These are phyloP conservation scores for Macadamia tetraphylla DNA, from an alignment of 164 flowering plant species.

Conservation along the genomic window DNA sequence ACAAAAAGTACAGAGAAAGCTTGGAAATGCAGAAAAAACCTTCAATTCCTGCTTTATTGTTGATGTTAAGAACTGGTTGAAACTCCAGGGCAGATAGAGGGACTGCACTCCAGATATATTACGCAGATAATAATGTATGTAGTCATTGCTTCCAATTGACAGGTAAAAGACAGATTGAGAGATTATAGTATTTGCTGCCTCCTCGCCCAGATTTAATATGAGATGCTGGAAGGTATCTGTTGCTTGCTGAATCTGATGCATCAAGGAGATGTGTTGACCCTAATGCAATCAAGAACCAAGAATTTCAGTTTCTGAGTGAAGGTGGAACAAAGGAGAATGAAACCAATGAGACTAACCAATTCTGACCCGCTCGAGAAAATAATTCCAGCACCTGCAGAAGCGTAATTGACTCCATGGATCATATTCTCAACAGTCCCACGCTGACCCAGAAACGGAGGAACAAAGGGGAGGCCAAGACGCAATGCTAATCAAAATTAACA, in stretches of 20 bases:
- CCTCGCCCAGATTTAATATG: conserved; percentile 58
- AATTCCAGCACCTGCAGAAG: conserved; percentile 92
- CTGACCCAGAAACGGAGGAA: conserved; percentile 73
- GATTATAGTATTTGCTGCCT: conserved; percentile 42
- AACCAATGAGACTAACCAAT: conserved; percentile 41
- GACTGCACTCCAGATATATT: conserved; percentile 67
- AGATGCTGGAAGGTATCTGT: conserved; percentile 71
- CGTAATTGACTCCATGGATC: conserved; percentile 85
- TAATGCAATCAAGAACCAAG: conserved; percentile 12
- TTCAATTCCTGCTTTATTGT: conserved; percentile 54
- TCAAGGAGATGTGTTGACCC: conserved; percentile 77
- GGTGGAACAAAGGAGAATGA: neutral
- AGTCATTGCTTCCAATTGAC: conserved; percentile 85
- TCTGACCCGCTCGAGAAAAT: conserved; percentile 82
- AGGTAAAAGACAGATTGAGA: conserved; percentile 67
- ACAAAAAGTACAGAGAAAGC: neutral
- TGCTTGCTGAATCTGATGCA: conserved; percentile 81
- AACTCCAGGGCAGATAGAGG: conserved; percentile 71
- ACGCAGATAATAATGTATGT: conserved; percentile 74
- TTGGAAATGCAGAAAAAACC: conserved; percentile 28
- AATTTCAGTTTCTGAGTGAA: too few species aligned
- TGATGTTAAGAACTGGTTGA: conserved; percentile 62
- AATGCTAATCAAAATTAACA: conserved; percentile 37
- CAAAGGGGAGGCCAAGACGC: conserved; percentile 77
- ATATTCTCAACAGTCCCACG: conserved; percentile 49